phyloP scores from a whole-genome alignment of 2,329 filamentous ascomycete species.

The Cadophora sp. region DNA sequence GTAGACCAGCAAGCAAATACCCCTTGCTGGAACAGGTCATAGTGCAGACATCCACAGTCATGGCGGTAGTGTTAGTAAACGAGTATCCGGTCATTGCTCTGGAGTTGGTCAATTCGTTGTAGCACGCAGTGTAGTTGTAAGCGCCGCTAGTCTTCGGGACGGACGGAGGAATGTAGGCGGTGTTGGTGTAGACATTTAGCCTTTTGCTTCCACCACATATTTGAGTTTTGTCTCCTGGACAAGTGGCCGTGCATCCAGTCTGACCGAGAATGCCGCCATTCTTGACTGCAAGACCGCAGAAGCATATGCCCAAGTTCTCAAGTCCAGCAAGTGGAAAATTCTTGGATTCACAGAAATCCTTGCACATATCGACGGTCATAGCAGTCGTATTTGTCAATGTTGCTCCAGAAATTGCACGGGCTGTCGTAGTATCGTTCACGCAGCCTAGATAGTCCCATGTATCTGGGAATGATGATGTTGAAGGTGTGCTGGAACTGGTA shows the following conservation, averaged over 20 bases:
- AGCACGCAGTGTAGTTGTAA: constrained; percentile 30
- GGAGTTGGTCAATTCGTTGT: constrained; percentile 21
- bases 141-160: background rate
- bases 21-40: constrained; percentile 44
- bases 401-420: constrained; percentile 26
- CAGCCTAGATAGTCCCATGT: constrained; percentile 22
- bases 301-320: constrained; percentile 34
- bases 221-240: constrained; percentile 37
- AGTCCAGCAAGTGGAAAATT: constrained; percentile 16
- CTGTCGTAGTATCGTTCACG: constrained; percentile 21
- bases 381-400: constrained; percentile 18
- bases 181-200: constrained; percentile 33
- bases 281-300: constrained; percentile 36
- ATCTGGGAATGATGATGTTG: background rate
- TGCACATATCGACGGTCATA: constrained; percentile 21
- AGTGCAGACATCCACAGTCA: constrained; percentile 36
- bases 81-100: constrained; percentile 20
- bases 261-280: constrained; percentile 13
- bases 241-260: constrained; percentile 26
- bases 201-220: constrained; percentile 41
- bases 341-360: constrained; percentile 19
- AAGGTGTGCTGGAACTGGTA: constrained; percentile 5
- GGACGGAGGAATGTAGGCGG: constrained; percentile 14
- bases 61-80: constrained; percentile 21
- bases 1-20: constrained; percentile 42